Percentiles rank a stretch among this genome's conserved stretches.
These are phyloP conservation scores for Clarireedia hainanense DNA, from an alignment of 2,329 filamentous ascomycete genomes.

Conservation along the genomic window DNA sequence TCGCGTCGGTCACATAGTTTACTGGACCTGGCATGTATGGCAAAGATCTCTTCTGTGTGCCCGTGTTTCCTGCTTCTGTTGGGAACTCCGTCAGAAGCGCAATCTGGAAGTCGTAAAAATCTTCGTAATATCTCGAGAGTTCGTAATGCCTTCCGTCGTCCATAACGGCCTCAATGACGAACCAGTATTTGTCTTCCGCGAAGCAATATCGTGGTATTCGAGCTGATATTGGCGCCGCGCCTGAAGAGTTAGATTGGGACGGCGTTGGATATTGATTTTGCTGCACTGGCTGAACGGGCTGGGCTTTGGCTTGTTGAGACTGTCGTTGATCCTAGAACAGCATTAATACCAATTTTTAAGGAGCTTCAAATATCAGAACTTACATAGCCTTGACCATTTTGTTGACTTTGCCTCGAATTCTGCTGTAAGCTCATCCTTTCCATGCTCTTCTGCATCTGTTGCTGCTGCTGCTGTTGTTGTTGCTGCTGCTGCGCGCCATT, in stretches of 20 bases:
- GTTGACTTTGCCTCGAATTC: constrained; percentile 39
- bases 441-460: constrained; percentile 61
- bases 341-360: not conserved
- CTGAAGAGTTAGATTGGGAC: constrained; percentile 41
- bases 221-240: constrained; percentile 72
- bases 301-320: constrained; percentile 22
- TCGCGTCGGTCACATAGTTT: constrained; percentile 95
- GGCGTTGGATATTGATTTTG: constrained; percentile 27
- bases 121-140: constrained; percentile 88
- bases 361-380: constrained; percentile 15
- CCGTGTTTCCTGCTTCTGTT: constrained; percentile 81
- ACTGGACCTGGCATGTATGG: constrained; percentile 98
- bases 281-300: constrained; percentile 22
- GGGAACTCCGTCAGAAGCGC: constrained; percentile 88
- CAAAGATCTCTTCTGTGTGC: constrained; percentile 68
- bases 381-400: constrained; percentile 42
- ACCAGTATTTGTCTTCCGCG: constrained; percentile 98
- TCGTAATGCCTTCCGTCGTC: constrained; percentile 92
- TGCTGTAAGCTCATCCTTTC: constrained; percentile 71
- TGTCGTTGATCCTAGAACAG: constrained; percentile 18
- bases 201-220: constrained; percentile 91
- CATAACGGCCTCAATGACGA: constrained; percentile 85
- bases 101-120: constrained; percentile 99
- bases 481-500: constrained; percentile 42
- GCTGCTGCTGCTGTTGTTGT: constrained; percentile 35